phyloP scores from a whole-genome alignment of 371 early-diverging fungal genomes.

The Vairimorpha ceranae region DNA sequence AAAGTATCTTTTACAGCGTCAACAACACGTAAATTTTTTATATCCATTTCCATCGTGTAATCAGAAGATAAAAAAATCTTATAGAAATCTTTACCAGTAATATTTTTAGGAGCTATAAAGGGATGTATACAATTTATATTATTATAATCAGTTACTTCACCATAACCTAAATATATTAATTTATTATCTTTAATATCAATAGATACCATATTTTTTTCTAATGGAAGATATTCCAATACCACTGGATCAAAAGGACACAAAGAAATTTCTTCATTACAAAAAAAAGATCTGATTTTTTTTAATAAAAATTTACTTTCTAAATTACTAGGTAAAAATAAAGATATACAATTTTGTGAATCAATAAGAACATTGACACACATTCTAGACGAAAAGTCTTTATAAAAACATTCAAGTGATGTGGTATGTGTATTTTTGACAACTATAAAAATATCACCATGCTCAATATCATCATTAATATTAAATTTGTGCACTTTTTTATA shows the following conservation, averaged over 20 bases:
- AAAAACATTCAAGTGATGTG: constrained; percentile 5
- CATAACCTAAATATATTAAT: constrained; percentile 21
- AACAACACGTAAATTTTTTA: constrained; percentile 15
- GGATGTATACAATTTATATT: constrained; percentile 14
- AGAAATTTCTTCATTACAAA: constrained; percentile 9
- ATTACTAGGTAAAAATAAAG: not conserved
- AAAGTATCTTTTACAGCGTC: constrained; percentile 19
- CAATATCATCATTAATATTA: not conserved
- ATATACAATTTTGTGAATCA: not conserved
- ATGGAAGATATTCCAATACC: not conserved
- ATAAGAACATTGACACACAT: constrained; percentile 4
- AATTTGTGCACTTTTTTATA: not conserved
- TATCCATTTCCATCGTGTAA: not conserved
- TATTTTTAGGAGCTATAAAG: constrained; percentile 5
- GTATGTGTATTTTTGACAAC: not conserved
- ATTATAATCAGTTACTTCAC: constrained; percentile 28
- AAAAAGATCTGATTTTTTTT: constrained; percentile 1
- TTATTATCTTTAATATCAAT: constrained; percentile 5
- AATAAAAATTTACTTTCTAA: not conserved
- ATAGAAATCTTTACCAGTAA: constrained; percentile 16
- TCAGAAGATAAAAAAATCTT: constrained; percentile 21
- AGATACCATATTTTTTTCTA: constrained; percentile 6
- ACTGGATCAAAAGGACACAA: not conserved
- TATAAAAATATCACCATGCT: constrained; percentile 5
- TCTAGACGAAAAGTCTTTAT: constrained; percentile 1